Evolutionary conservation across 2,329 filamentous ascomycete genomes (phyloP).

Genomic region (Ophiostoma sp.): DNA sequence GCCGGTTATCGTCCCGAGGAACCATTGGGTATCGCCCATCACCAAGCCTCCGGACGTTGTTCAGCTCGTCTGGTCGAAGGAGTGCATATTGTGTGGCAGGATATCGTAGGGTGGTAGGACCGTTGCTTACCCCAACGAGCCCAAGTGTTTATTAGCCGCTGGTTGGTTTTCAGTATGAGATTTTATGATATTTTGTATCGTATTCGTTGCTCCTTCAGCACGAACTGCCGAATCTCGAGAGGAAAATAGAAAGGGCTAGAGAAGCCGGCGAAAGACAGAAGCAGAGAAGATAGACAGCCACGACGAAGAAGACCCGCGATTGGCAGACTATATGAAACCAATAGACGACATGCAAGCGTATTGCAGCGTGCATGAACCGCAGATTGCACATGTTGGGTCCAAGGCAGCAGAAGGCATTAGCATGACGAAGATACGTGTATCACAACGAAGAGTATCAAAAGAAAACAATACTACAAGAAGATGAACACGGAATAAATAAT

Average conservation of each 20-base stretch:
- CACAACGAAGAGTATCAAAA: not conserved
- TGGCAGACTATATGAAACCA: not conserved
- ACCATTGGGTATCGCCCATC: slow-evolving; percentile 6
- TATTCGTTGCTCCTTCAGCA: too few relatives aligned
- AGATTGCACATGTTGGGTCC: not conserved
- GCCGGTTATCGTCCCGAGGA: slow-evolving; percentile 11
- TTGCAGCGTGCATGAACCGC: not conserved
- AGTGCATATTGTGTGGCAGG: slow-evolving; percentile 6
- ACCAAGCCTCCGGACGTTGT: not conserved
- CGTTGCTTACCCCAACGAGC: not conserved
- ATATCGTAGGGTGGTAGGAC: not conserved
- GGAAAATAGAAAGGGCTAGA: too few relatives aligned
- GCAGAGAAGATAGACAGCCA: too few relatives aligned
- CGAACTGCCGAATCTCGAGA: not conserved
- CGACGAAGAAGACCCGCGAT: not conserved
- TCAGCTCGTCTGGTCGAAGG: slow-evolving; percentile 6
- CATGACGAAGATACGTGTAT: not conserved
- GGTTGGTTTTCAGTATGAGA: too few relatives aligned
- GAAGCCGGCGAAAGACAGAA: not conserved
- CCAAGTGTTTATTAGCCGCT: too few relatives aligned
- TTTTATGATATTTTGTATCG: too few relatives aligned
- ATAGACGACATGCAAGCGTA: not conserved
- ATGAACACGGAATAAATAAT: not conserved
- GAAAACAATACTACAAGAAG: not conserved
- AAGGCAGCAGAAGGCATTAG: not conserved